Conservation (phyloP, 352 stramenopile genomes). For the Saprolegnia diclina region DNA sequence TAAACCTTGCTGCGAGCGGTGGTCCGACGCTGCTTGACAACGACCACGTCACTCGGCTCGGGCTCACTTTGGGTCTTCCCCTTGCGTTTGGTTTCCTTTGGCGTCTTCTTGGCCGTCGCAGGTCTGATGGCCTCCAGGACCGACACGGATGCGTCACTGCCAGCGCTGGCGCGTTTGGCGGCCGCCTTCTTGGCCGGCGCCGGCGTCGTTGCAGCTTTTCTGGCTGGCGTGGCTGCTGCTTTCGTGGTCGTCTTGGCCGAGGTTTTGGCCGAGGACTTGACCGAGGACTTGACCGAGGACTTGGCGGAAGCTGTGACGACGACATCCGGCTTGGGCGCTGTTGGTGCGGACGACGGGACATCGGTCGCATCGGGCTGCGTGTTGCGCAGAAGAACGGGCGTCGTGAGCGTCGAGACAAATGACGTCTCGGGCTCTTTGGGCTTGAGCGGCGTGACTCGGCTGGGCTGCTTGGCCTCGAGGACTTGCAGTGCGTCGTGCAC, state of each 20-base stretch:
- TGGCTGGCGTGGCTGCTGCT: not conserved
- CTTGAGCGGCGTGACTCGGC: constrained; percentile 12
- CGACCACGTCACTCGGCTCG: constrained; percentile 43
- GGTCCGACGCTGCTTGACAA: constrained; percentile 43
- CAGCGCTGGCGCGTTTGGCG: not conserved
- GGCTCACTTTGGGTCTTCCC: not conserved
- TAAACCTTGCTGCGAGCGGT: constrained; percentile 30
- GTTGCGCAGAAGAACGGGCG: not conserved
- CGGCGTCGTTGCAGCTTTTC: not conserved
- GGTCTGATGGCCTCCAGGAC: not conserved
- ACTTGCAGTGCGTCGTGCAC: constrained; percentile 34
- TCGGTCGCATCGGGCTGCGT: not conserved
- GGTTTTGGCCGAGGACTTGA: constrained; percentile 1
- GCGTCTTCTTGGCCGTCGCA: not conserved
- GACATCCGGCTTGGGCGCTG: not conserved
- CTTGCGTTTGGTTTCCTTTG: constrained; percentile 6
- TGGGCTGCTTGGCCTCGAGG: constrained; percentile 29
- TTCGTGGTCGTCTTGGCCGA: not conserved
- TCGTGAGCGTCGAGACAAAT: not conserved
- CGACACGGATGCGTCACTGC: too few species aligned
- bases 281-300: not conserved
- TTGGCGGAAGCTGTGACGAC: not conserved
- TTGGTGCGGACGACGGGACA: not conserved
- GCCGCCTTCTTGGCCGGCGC: not conserved
- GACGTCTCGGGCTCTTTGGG: not conserved